Evolutionary conservation across 805 yeast genomes (phyloP), one percentile per base, ranked within the genome.

Genomic region (Schwanniomyces vanrijiae): DNA sequence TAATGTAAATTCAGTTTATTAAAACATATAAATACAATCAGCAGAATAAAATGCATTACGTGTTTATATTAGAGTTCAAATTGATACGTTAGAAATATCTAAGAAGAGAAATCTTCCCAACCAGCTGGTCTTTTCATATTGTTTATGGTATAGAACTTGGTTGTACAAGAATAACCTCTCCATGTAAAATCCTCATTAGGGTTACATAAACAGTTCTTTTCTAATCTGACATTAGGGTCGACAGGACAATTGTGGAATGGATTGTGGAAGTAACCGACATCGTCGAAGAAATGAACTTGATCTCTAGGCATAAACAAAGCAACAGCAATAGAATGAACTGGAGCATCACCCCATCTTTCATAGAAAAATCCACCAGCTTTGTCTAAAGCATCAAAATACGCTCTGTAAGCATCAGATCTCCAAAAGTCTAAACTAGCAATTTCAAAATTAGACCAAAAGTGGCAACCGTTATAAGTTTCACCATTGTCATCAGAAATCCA

Each of bases 341-440:
- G 96, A 22, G 96, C 96, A 67, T 89, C 96, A 57, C 96, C 96
- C 96, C 96, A 88, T 68, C 96, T 79, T 73, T 87, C 90, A 66
- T 89, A 90, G 72, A 86, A 90, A 71, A 90, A 90, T 10, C 96
- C 96, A 64, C 96, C 96, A 16, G 84, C 79, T 53, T 79, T 64
- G 68, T 88, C 96, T 60, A 88, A 77, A 55, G 75, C 69, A 24
- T 86, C 85, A 58, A 88, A 89, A 66, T 84, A 88, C 46, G 79
- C 75, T 39, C 66, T 55, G 61, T 89, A 88, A 9, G 87, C 86
- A 42, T 82, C 81, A n/a, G 80, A 66, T 62, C 92, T 77, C 88
- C 88, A 86, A 64, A 88, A 80, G 46, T 79, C 76, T 64, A 88
- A 75, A 44, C 81, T 78, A 3, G 84, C 92, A 60, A 88, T 76